Percentiles rank a stretch among this genome's conserved stretches.
Evolutionary conservation across 805 yeast genomes (phyloP).

Genomic region (Cyberlindnera mrakii): DNA sequence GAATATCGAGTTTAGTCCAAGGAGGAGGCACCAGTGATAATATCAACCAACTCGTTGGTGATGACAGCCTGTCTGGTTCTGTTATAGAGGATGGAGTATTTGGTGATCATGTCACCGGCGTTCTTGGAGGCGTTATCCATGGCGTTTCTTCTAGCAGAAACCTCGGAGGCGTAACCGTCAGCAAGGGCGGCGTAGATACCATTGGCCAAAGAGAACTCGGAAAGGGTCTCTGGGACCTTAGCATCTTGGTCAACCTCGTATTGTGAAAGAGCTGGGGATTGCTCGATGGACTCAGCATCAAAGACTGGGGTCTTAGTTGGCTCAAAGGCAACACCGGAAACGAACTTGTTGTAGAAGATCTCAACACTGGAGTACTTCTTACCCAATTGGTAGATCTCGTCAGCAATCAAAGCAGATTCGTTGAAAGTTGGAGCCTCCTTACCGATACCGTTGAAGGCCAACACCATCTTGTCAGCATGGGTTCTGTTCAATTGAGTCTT

Average conservation of each 20-base stretch:
- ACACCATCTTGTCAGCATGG: conserved; percentile 57
- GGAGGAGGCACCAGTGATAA: conserved; percentile 99
- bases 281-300: conserved; percentile 65
- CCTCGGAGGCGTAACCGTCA: conserved; percentile 97
- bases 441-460: conserved; percentile 88
- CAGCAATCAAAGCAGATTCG: conserved; percentile 86
- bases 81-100: conserved; percentile 95
- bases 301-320: conserved; percentile 66
- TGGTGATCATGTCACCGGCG: conserved; percentile 97
- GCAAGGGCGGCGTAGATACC: conserved; percentile 87
- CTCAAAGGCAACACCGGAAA: conserved; percentile 84
- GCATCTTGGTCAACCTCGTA: conserved; percentile 74
- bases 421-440: conserved; percentile 92
- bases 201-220: conserved; percentile 89
- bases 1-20: conserved; percentile 54
- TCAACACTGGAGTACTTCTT: conserved; percentile 65
- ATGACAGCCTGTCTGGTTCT: conserved; percentile 99
- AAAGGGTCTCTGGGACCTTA: conserved; percentile 60
- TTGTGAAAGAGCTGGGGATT: conserved; percentile 78
- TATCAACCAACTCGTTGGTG: conserved; percentile 98
- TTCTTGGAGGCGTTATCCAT: conserved; percentile 99
- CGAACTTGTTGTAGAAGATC: conserved; percentile 81
- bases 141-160: conserved; percentile 98
- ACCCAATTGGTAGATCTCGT: conserved; percentile 62
- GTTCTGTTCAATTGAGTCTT: conserved; percentile 87